These are phyloP conservation scores for Hyphodiscus sp. DNA, from an alignment of 2,329 filamentous ascomycete genomes.

Conservation along the genomic window DNA sequence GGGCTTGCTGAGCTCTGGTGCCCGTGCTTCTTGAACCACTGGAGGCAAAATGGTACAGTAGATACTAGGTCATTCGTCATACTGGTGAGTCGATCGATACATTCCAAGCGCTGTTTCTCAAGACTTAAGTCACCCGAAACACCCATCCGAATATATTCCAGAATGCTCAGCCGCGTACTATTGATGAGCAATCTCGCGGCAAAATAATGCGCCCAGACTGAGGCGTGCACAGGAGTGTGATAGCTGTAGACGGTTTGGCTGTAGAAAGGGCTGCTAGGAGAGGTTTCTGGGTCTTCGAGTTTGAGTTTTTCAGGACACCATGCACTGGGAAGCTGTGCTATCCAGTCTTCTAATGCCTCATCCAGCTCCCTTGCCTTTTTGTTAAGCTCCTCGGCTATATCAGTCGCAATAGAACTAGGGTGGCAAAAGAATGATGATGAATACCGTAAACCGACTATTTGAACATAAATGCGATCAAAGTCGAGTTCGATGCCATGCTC, in stretches of 20 bases:
- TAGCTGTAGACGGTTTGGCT: constrained; percentile 23
- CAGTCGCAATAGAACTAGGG: not conserved
- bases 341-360: constrained; percentile 7
- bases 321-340: not conserved
- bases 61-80: constrained; percentile 4
- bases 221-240: constrained; percentile 16
- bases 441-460: constrained; percentile 18
- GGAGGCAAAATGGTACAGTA: constrained; percentile 6
- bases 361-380: constrained; percentile 10
- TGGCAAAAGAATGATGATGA: not conserved
- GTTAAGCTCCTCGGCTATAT: not conserved
- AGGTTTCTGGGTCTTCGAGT: constrained; percentile 3
- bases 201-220: constrained; percentile 25
- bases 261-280: constrained; percentile 16
- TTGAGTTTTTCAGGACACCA: constrained; percentile 10
- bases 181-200: constrained; percentile 23
- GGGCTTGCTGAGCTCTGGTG: not conserved
- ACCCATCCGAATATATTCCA: constrained; percentile 1
- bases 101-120: not conserved
- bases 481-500: constrained; percentile 27
- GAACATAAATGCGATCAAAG: constrained; percentile 26
- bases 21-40: constrained; percentile 11
- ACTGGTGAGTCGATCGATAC: not conserved
- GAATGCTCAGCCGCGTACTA: constrained; percentile 18
- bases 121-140: too few species aligned